These are phyloP conservation scores for Salisapilia sapeloensis DNA, from an alignment of 352 stramenopile genomes.

Conservation along the genomic window DNA sequence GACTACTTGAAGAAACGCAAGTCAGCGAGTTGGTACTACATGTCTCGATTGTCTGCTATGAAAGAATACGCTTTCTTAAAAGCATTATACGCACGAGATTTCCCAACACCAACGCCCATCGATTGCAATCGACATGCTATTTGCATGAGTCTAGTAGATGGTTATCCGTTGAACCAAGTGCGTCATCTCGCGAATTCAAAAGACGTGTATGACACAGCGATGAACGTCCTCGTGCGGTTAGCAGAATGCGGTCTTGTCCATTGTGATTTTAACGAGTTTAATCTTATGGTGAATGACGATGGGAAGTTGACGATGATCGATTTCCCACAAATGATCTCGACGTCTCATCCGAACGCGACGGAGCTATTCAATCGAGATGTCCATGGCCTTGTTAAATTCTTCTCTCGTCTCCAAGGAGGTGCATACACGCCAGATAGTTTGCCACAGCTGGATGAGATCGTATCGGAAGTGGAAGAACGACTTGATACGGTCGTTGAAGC, in stretches of 20 bases:
- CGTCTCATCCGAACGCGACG: constrained; percentile 93
- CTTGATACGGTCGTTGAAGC: constrained; percentile 58
- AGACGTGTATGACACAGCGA: constrained; percentile 90
- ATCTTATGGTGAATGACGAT: constrained; percentile 94
- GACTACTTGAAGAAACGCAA: constrained; percentile 97
- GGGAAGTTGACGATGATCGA: constrained; percentile 98
- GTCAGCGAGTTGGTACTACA: constrained; percentile 96
- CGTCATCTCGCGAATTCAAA: constrained; percentile 79
- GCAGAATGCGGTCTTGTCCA: constrained; percentile 96
- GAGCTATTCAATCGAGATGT: constrained; percentile 95
- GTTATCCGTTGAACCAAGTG: constrained; percentile 93
- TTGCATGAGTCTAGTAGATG: constrained; percentile 93
- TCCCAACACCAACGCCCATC: constrained; percentile 94
- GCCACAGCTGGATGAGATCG: constrained; percentile 46
- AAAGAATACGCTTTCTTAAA: constrained; percentile 99
- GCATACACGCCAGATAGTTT: constrained; percentile 63
- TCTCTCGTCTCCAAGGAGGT: constrained; percentile 70
- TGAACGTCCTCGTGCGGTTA: constrained; percentile 93
- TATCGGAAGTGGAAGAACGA: constrained; percentile 31
- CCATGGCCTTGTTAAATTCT: constrained; percentile 91
- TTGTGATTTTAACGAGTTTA: constrained; percentile 99
- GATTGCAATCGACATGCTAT: constrained; percentile 97
- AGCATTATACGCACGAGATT: constrained; percentile 90
- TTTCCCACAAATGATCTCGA: constrained; percentile 99
- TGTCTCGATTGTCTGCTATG: constrained; percentile 94